Base-by-base conservation (phyloP, 306 rosid genomes). In the Gleditsia sinensis region DNA sequence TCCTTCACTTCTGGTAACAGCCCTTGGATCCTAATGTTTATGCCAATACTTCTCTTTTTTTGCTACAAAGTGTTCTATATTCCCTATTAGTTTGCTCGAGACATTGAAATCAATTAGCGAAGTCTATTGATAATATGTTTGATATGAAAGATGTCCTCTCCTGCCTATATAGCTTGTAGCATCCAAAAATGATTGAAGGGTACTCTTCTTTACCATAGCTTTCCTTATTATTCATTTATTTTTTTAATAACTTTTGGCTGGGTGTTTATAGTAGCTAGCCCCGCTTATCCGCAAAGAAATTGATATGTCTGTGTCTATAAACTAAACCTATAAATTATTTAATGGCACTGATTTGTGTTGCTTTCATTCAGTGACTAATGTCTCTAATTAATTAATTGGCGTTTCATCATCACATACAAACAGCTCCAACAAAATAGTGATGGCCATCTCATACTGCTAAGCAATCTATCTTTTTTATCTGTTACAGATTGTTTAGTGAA, bases 341-440 rank as follows among this genome's bases (percentile, higher is more conserved):
- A 69, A 64, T 37, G 66, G 10, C 19, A 2, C 0, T 17, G 49
- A 23, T 72, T 40, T 19, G 1, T 7, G 67, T 77, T 72, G 32
- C 56, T 63, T 69, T 83, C 80, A 34, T 61, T 67, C 9, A 25
- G 42, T 23, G 77, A 58, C 56, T 39, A 32, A 23, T 50, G 28
- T 50, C 11, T 75, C 19, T 20, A 14, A 28, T 63, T 30, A 50
- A 19, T 67, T 45, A 8, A 20, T 14, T 62, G 45, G 36, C 62
- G 62, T 69, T 23, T 67, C 70, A 32, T 32, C 58, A 25, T 56
- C 73, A 60, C 58, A 59, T 46, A 33, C 60, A 59, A 72, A 24
- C 36, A 49, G 55, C 76, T 57, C 43, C 75, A 37, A 13, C 54
- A 68, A 60, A 58, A 53, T n/a, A 8, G 40, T 42, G 28, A 74